Base-by-base conservation (phyloP, 495 filamentous ascomycete species). In the Monascus purpureus region DNA sequence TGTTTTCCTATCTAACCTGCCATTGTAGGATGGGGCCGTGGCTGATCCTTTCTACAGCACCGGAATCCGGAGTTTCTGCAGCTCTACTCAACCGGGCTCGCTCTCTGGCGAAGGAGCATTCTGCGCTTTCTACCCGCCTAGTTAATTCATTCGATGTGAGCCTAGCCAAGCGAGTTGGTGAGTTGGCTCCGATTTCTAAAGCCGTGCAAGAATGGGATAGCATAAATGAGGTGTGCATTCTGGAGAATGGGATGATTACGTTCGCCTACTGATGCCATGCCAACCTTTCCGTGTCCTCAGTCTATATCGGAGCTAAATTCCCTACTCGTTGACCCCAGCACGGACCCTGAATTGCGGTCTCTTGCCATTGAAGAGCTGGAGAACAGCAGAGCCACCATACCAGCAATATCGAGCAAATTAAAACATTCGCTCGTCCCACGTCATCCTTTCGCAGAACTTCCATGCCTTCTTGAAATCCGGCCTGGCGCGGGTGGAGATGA, bases 401-500 rank as follows among this genome's bases (percentile, higher is more conserved):
- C 64, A 8, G 41, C 54, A 0, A 66, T 87, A 13, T 72, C 74
- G 2, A 64, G 61, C 12, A 65, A 68, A 18, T 63, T 97, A 7
- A 80, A 80, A 24, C 68, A 68, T 12, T 67, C 80, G 9, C 72
- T 97, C 32, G 77, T 93, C 19, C 88, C 88, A 4, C 70, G 72
- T 29, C 86, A 97, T 47, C 88, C 92, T 4, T 97, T 96, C 48
- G 83, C 83, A n/a, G 69, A 84, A 35, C 73, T 97, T 41, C 82
- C 85, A 25, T 94, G 88, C 42, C 63, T 97, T 23, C 52, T 97
- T 23, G 90, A 97, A 53, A 80, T 97, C 22, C 73, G 85, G 2
- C 90, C 90, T 4, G 90, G 90, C 2, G 85, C 83, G n/a, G 90
- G 90, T 26, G 90, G 90, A 11, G 75, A 78, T 37, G 90, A 97